Evolutionary conservation across 2,329 filamentous ascomycete genomes (phyloP).

Genomic region (Pseudopithomyces maydicus): DNA sequence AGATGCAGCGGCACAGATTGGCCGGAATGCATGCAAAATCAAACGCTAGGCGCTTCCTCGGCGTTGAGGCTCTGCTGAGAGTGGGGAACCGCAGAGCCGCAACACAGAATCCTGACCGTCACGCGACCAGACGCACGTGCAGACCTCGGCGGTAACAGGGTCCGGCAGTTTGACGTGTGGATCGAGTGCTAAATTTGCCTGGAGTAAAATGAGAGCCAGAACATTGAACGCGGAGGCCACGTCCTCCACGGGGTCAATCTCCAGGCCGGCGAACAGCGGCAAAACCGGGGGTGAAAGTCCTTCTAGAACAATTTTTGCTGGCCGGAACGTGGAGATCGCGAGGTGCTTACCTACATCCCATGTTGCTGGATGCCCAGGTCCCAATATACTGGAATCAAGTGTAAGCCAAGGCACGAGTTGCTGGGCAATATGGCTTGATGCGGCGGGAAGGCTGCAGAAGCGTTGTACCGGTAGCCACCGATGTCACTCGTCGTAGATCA

Average conservation of each 20-base stretch:
- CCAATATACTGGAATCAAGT: not conserved
- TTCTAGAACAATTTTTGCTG: not conserved
- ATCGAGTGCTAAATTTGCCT: not conserved
- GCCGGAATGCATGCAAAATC: not conserved
- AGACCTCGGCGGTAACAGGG: not conserved
- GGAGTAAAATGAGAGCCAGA: not conserved
- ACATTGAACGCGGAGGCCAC: not conserved
- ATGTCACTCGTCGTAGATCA: too few species aligned
- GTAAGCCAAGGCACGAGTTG: not conserved
- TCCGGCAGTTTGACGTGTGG: not conserved
- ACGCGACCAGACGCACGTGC: not conserved
- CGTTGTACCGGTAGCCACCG: too few species aligned
- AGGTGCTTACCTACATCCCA: not conserved
- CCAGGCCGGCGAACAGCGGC: not conserved
- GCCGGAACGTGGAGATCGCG: not conserved
- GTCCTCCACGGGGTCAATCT: not conserved
- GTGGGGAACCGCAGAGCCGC: slow-evolving; percentile 5
- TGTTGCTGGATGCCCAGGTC: not conserved
- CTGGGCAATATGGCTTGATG: not conserved
- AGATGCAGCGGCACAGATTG: not conserved
- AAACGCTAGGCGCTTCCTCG: not conserved
- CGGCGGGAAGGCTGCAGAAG: not conserved
- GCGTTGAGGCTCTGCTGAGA: slow-evolving; percentile 4
- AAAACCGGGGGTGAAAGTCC: not conserved
- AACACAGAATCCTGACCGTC: not conserved